phyloP scores from a whole-genome alignment of 768 basidiomycete species.

The Stropharia rugosoannulata region DNA sequence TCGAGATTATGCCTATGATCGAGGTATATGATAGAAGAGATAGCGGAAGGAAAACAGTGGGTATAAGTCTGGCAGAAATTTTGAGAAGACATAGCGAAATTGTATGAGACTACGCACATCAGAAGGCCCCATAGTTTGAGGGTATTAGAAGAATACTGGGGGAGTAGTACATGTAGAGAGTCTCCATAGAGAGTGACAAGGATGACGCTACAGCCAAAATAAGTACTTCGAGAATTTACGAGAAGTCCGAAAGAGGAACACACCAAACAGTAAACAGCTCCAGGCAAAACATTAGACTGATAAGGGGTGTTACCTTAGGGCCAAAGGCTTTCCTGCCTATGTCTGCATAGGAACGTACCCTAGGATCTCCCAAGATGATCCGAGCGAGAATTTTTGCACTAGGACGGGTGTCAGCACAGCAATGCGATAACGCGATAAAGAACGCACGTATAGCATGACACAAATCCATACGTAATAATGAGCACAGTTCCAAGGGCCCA shows the following conservation, averaged over 20 bases:
- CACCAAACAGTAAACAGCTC: constrained; percentile 86
- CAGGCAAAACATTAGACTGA: constrained; percentile 77
- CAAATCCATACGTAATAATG: constrained; percentile 71
- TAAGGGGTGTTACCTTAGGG: constrained; percentile 58
- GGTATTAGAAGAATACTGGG: constrained; percentile 59
- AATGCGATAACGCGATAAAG: not conserved
- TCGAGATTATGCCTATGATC: constrained; percentile 80
- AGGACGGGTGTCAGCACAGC: constrained; percentile 1
- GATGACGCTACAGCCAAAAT: constrained; percentile 56
- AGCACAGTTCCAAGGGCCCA: constrained; percentile 80
- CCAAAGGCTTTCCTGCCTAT: constrained; percentile 91
- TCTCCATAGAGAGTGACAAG: constrained; percentile 91
- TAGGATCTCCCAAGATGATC: constrained; percentile 69
- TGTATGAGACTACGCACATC: constrained; percentile 42
- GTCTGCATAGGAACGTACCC: constrained; percentile 82
- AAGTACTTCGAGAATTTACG: not conserved
- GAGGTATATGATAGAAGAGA: constrained; percentile 88
- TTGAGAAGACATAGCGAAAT: not conserved
- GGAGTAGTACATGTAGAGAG: constrained; percentile 73
- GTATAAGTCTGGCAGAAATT: constrained; percentile 59
- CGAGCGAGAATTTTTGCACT: constrained; percentile 87
- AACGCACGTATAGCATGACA: constrained; percentile 89
- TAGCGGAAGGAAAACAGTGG: constrained; percentile 83
- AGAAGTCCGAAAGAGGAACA: constrained; percentile 11
- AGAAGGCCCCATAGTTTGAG: constrained; percentile 77